Conservation (phyloP, 2,329 filamentous ascomycete species). For the Claviceps cyperi region DNA sequence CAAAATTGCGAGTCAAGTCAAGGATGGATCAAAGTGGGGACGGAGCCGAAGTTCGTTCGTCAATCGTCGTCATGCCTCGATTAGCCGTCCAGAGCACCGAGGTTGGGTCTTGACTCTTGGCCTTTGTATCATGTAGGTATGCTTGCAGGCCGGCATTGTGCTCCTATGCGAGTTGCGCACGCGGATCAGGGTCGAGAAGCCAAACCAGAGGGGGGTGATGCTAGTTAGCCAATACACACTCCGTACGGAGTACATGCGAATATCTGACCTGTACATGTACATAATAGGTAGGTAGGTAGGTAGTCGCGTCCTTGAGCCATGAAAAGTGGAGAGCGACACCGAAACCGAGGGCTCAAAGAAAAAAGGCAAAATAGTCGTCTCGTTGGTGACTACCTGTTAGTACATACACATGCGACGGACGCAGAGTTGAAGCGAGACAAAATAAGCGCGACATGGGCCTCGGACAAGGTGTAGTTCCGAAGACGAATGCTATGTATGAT, state of each 20-base stretch:
- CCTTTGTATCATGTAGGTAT: background rate
- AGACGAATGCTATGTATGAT: background rate
- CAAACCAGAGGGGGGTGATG: background rate
- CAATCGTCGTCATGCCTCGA: constrained; percentile 1
- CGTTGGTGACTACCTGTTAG: too few relatives aligned
- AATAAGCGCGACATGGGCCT: constrained; percentile 5
- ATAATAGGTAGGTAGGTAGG: too few relatives aligned
- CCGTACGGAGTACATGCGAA: too few relatives aligned
- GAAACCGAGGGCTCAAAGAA: background rate
- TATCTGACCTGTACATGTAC: too few relatives aligned
- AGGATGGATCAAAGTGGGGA: constrained; percentile 1
- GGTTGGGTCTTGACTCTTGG: background rate
- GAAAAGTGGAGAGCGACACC: background rate
- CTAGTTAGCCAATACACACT: background rate
- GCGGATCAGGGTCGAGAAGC: background rate
- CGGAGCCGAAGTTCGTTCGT: background rate
- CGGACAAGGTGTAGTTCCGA: constrained; percentile 3
- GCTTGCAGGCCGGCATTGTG: constrained; percentile 1
- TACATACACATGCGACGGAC: constrained; percentile 5
- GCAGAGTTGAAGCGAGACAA: constrained; percentile 7
- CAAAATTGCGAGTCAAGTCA: background rate
- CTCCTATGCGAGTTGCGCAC: background rate
- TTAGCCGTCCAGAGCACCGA: background rate
- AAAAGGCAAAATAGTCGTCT: constrained; percentile 1
- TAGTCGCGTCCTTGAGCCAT: background rate